Evolutionary conservation across 768 basidiomycete species (phyloP), one percentile per base, ranked within the genome.

Genomic region (Clavaria fumosa): DNA sequence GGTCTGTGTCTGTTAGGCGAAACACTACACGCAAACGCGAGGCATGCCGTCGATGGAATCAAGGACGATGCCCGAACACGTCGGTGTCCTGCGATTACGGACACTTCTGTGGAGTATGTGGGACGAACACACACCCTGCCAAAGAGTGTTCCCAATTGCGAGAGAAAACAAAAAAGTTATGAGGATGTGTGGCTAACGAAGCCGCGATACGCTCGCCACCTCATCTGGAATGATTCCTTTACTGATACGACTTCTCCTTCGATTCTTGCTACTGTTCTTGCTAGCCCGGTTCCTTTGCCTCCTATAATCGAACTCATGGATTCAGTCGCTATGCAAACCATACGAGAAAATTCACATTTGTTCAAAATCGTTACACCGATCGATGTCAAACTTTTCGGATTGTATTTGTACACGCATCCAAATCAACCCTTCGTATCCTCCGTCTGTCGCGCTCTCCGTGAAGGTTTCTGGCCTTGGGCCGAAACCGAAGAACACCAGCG

Each of bases 381-480:
- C 39, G 43, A 51, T 12, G 44, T 50, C 3, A 40, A 49, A 19
- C 23, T 21, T 0, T 43, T 58, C 22, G 41, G 50, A 30, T 4
- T 14, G 2, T 36, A 50, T 18, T 44, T 55, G 2, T 14, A n/a
- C 2, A 14, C 12, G 10, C 54, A 59, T 36, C 58, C 58, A 0
- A 58, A 58, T 35, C 46, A 18, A 4, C 18, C 44, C 4, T 49
- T 58, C 18, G 53, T 59, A 11, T 9, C 37, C 2, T 57, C 51
- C 2, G 48, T 59, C 57, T 23, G 42, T 5, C 5, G 20, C 0
- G 51, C 52, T 0, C 47, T 70, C 0, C 39, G 47, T 0, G 45
- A 60, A 2, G 66, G 67, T 1, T 67, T 67, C 44, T 69, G 66
- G 67, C 68, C 67, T 0, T 61, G 41, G 38, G 59, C 59, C 0